A percentile compares a stretch with the other conserved stretches of the same genome.
phyloP scores from a whole-genome alignment of 2,329 filamentous ascomycete genomes.

The Amphichorda felina region DNA sequence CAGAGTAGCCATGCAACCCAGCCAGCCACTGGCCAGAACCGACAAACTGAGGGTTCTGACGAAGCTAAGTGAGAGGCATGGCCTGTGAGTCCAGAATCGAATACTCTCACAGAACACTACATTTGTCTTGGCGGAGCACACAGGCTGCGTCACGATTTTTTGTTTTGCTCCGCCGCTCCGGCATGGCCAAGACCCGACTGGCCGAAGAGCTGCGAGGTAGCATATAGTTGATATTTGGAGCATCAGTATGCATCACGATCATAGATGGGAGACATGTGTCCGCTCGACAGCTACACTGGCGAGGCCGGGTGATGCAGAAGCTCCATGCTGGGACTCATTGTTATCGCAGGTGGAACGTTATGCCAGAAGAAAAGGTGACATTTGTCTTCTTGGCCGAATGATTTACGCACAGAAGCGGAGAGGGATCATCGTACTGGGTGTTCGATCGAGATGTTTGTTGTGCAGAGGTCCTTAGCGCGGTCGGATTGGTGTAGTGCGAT shows the following conservation, averaged over 20 bases:
- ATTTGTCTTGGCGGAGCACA: too few relatives aligned
- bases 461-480: too few relatives aligned
- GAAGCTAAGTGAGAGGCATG: constrained; percentile 29
- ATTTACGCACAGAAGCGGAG: background rate
- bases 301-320: background rate
- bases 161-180: too few relatives aligned
- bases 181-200: too few relatives aligned
- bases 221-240: background rate
- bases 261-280: background rate
- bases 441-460: background rate
- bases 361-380: background rate
- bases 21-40: constrained; percentile 9
- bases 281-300: background rate
- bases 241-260: background rate
- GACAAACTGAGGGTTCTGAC: constrained; percentile 23
- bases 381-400: background rate
- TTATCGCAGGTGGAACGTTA: background rate
- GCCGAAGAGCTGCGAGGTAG: background rate
- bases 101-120: background rate
- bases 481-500: too few relatives aligned
- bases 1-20: too few relatives aligned
- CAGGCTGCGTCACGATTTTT: too few relatives aligned
- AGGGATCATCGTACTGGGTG: too few relatives aligned
- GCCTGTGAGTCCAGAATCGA: background rate
- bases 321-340: background rate